Percentiles rank a stretch among this genome's conserved stretches.
Conservation (phyloP, 768 basidiomycete genomes). For the Boletus edulis region DNA sequence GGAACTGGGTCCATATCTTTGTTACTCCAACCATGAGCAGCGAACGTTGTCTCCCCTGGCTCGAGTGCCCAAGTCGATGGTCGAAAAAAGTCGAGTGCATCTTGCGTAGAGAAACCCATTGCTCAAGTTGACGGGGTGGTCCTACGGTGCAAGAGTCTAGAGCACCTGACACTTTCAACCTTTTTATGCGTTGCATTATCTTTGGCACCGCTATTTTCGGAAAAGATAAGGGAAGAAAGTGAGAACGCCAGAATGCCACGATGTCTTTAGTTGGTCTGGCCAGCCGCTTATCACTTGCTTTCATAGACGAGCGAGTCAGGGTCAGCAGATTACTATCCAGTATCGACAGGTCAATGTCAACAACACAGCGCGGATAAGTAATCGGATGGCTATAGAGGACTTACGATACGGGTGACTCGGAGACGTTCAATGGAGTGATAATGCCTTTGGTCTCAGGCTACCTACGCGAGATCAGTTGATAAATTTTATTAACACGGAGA, state of each 20-base stretch:
- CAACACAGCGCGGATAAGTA: too few species aligned
- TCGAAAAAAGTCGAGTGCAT: conserved; percentile 7
- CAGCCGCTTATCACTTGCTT: too few species aligned
- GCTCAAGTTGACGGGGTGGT: neutral
- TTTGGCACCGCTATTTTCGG: neutral
- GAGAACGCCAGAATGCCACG: neutral
- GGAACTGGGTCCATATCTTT: conserved; percentile 79
- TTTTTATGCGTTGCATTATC: conserved; percentile 13
- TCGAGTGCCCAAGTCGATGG: conserved; percentile 21
- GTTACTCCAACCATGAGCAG: conserved; percentile 64
- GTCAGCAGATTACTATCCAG: too few species aligned
- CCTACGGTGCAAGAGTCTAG: neutral
- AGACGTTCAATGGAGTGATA: too few species aligned
- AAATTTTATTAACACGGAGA: too few species aligned
- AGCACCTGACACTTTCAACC: neutral
- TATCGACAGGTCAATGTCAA: too few species aligned
- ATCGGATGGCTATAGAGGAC: too few species aligned
- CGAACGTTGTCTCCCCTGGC: conserved; percentile 45
- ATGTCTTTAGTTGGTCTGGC: neutral
- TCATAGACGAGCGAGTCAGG: too few species aligned
- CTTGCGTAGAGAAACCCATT: conserved; percentile 9
- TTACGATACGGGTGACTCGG: too few species aligned
- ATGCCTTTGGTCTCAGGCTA: too few species aligned
- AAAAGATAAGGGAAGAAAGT: conserved; percentile 3
- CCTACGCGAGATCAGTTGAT: too few species aligned